These are phyloP conservation scores for Davidsoniella virescens DNA, from an alignment of 2,329 filamentous ascomycete genomes.

Conservation along the genomic window DNA sequence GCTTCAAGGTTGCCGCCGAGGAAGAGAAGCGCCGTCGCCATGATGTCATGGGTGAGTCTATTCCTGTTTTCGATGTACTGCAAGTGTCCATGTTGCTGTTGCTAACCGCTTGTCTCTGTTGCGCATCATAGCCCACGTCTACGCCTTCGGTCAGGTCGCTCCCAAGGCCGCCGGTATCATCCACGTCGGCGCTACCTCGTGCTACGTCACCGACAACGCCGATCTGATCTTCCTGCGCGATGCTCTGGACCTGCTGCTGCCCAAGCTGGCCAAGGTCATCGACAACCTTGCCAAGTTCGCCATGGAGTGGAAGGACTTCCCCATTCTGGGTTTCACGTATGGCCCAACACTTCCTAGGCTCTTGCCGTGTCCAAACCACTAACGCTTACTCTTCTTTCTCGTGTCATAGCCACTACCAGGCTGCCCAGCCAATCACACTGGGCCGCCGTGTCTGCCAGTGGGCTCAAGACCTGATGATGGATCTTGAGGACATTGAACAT, in stretches of 20 bases:
- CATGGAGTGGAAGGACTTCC: constrained; percentile 46
- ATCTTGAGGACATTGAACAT: constrained; percentile 56
- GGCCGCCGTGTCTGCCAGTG: constrained; percentile 56
- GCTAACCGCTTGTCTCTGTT: constrained; percentile 26
- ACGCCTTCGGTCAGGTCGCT: constrained; percentile 56
- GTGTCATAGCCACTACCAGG: constrained; percentile 52
- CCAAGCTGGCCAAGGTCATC: constrained; percentile 66
- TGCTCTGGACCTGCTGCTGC: constrained; percentile 57
- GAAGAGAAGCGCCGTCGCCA: constrained; percentile 62
- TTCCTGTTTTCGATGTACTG: neutral
- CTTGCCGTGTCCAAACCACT: neutral
- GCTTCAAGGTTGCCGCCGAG: constrained; percentile 56
- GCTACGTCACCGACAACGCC: constrained; percentile 56
- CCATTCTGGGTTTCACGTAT: constrained; percentile 13
- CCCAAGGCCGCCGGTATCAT: constrained; percentile 72
- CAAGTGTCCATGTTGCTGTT: constrained; percentile 15
- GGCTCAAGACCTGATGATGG: constrained; percentile 42
- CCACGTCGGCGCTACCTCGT: constrained; percentile 51
- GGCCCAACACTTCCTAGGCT: neutral
- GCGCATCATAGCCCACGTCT: constrained; percentile 35
- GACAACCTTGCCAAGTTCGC: constrained; percentile 59
- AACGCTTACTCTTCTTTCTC: neutral
- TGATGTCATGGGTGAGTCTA: constrained; percentile 15
- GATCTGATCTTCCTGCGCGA: constrained; percentile 52
- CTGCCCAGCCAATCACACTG: constrained; percentile 36